Percentiles rank a stretch among this genome's conserved stretches.
phyloP scores from a whole-genome alignment of 805 yeast species.

The Saccharomyces jurei region DNA sequence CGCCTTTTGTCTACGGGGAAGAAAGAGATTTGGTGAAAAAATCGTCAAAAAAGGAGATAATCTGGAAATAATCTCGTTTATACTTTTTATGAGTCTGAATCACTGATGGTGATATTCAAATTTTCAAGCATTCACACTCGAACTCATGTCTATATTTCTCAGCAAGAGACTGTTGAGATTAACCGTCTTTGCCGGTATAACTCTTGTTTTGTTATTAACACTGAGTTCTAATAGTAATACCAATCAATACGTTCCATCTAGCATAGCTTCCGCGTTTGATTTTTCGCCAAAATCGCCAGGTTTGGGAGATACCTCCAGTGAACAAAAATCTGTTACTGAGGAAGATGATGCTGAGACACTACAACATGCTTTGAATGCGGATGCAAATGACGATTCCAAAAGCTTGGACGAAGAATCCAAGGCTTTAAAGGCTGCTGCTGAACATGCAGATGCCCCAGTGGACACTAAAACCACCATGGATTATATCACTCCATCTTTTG shows the following conservation, averaged over 20 bases:
- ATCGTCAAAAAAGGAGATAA: neutral
- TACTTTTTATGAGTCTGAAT: neutral
- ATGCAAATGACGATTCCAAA: neutral
- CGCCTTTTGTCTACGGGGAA: neutral
- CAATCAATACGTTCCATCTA: slow-evolving; percentile 1
- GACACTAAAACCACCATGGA: slow-evolving; percentile 8
- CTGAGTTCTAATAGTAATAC: slow-evolving; percentile 5
- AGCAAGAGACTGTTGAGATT: slow-evolving; percentile 19
- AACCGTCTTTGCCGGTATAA: slow-evolving; percentile 8
- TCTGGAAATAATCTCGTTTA: neutral
- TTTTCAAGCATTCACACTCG: neutral
- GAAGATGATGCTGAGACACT: slow-evolving; percentile 3
- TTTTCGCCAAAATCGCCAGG: neutral
- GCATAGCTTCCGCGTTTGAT: slow-evolving; percentile 4
- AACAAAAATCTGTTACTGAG: slow-evolving; percentile 5
- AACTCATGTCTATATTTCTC: slow-evolving; percentile 14
- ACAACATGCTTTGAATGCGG: neutral
- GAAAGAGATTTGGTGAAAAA: neutral
- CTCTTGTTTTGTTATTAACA: slow-evolving; percentile 8
- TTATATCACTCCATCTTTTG: slow-evolving; percentile 14
- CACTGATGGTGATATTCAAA: neutral
- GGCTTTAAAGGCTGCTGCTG: slow-evolving; percentile 11
- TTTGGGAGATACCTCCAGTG: slow-evolving; percentile 1
- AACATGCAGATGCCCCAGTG: slow-evolving; percentile 1
- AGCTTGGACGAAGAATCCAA: slow-evolving; percentile 5